These are phyloP conservation scores for Kalmusia sp. DNA, from an alignment of 2,329 filamentous ascomycete species.

Conservation along the genomic window DNA sequence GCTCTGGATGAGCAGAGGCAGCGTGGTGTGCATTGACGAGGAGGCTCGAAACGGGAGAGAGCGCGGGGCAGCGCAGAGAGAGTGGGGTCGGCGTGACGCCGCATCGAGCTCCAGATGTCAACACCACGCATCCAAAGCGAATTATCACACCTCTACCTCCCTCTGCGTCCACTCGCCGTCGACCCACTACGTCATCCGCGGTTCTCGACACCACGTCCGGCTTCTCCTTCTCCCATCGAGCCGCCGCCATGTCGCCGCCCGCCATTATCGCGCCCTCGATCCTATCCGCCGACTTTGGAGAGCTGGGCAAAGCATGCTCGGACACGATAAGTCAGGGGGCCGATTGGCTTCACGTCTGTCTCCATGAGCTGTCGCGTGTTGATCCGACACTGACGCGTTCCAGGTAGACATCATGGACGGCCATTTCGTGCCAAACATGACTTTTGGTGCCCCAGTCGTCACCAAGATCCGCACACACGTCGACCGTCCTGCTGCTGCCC, in stretches of 20 bases:
- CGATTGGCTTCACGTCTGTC: conserved; percentile 55
- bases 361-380: conserved; percentile 3
- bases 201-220: not conserved
- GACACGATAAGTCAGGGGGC: conserved; percentile 85
- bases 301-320: conserved; percentile 84
- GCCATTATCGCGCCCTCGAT: conserved; percentile 99
- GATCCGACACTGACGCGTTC: conserved; percentile 69
- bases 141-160: conserved; percentile 32
- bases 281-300: conserved; percentile 92
- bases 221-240: conserved; percentile 17
- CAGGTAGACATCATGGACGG: conserved; percentile 99
- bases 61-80: conserved; percentile 10
- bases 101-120: conserved; percentile 24
- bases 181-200: conserved; percentile 22
- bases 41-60: conserved; percentile 14
- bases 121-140: conserved; percentile 43
- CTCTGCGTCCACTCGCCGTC: conserved; percentile 24
- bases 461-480: conserved; percentile 92
- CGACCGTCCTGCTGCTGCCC: conserved; percentile 70
- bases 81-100: conserved; percentile 35
- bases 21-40: conserved; percentile 27
- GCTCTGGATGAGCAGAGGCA: conserved; percentile 17
- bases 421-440: conserved; percentile 98
- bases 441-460: conserved; percentile 93
- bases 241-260: conserved; percentile 76